Evolutionary conservation across 2,329 filamentous ascomycete species (phyloP).

Genomic region (Furcasterigmium furcatum): DNA sequence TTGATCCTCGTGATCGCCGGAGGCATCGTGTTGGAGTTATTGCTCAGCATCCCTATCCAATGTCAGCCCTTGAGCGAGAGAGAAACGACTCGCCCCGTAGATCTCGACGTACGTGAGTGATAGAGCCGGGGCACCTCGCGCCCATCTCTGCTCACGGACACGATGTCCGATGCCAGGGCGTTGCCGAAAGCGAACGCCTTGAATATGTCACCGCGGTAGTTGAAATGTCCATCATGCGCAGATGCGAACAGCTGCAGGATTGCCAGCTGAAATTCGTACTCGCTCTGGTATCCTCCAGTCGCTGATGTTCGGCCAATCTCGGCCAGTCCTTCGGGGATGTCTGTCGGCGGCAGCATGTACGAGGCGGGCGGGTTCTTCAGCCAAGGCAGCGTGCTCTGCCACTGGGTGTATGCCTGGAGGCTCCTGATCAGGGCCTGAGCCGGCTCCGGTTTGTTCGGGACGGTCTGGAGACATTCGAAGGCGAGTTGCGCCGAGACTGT

Average conservation of each 20-base stretch:
- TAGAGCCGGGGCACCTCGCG: slow-evolving; percentile 54
- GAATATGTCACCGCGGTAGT: slow-evolving; percentile 50
- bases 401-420: slow-evolving; percentile 38
- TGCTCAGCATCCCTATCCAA: slow-evolving; percentile 25
- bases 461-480: slow-evolving; percentile 31
- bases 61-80: background rate
- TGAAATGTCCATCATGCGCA: slow-evolving; percentile 65
- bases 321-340: slow-evolving; percentile 42
- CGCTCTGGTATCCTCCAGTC: slow-evolving; percentile 40
- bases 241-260: slow-evolving; percentile 45
- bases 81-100: no score
- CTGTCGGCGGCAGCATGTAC: slow-evolving; percentile 45
- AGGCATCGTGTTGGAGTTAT: slow-evolving; percentile 18
- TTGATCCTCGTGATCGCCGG: slow-evolving; percentile 54
- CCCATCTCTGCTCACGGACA: slow-evolving; percentile 61
- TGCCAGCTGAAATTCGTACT: slow-evolving; percentile 53
- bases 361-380: slow-evolving; percentile 47
- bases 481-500: slow-evolving; percentile 32
- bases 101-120: slow-evolving; percentile 34
- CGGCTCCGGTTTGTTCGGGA: slow-evolving; percentile 30
- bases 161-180: slow-evolving; percentile 32
- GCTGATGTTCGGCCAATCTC: slow-evolving; percentile 38
- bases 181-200: slow-evolving; percentile 45
- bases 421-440: slow-evolving; percentile 31
- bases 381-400: slow-evolving; percentile 44